These are phyloP conservation scores for Chiua virens DNA, from an alignment of 768 basidiomycete species.

Conservation along the genomic window DNA sequence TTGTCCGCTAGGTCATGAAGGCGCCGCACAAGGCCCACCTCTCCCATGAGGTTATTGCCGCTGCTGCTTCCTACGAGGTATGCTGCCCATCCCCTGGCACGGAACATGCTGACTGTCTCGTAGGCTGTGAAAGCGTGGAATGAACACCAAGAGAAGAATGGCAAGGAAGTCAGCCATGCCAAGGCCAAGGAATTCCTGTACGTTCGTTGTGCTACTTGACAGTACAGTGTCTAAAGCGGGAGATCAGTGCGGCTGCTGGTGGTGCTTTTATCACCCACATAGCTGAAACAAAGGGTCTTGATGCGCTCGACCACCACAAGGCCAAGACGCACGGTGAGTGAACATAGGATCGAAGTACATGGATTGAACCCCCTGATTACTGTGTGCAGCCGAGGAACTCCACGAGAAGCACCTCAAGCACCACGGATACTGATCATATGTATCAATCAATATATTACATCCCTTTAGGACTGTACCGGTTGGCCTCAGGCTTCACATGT, in stretches of 20 bases:
- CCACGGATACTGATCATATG: not conserved
- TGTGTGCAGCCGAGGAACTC: conserved; percentile 4
- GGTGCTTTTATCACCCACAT: conserved; percentile 54
- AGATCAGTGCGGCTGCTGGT: conserved; percentile 49
- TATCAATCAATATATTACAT: no score
- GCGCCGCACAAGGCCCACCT: conserved; percentile 56
- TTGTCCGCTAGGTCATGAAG: conserved; percentile 39
- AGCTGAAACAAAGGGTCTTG: conserved; percentile 60
- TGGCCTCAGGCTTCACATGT: not conserved
- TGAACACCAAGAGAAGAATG: conserved; percentile 48
- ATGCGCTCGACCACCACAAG: conserved; percentile 44
- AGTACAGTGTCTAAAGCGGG: not conserved
- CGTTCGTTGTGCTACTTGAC: conserved; percentile 32
- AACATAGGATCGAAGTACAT: no score
- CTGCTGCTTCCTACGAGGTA: conserved; percentile 65
- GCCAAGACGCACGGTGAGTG: conserved; percentile 40
- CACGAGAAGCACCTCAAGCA: not conserved
- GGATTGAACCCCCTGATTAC: not conserved
- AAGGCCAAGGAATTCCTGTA: conserved; percentile 52
- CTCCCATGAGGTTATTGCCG: conserved; percentile 68
- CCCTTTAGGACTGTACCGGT: not conserved
- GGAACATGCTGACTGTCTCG: not conserved
- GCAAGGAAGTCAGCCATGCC: conserved; percentile 48
- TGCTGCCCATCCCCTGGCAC: not conserved
- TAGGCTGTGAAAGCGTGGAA: conserved; percentile 68